Conservation (phyloP, 148 eudicot species). For the Suaeda aralocaspica region DNA sequence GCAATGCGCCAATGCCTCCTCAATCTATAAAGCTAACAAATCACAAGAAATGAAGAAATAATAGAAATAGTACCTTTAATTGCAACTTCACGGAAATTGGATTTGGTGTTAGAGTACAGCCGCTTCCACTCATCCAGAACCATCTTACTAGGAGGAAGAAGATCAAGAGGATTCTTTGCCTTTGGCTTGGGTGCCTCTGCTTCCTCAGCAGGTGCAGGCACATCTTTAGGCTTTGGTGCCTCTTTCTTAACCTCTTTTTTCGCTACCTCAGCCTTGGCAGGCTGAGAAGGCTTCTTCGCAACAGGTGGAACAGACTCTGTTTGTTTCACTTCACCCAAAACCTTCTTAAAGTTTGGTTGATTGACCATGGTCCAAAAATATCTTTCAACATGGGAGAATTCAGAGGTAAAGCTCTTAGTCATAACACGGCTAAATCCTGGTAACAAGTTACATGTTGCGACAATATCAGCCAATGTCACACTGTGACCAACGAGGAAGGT, state of each 20-base stretch:
- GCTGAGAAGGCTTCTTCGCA: constrained; percentile 44
- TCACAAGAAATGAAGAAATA: too few relatives aligned
- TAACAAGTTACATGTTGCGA: constrained; percentile 48
- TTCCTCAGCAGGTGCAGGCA: constrained; percentile 33
- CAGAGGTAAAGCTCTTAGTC: constrained; percentile 72
- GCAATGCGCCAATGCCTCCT: too few relatives aligned
- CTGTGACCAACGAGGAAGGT: constrained; percentile 64
- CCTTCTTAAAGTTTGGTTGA: constrained; percentile 66
- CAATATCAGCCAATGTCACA: constrained; percentile 69
- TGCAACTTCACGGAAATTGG: constrained; percentile 89
- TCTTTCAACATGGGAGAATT: constrained; percentile 82
- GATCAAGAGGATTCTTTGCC: constrained; percentile 77
- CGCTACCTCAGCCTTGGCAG: constrained; percentile 50
- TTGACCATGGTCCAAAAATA: constrained; percentile 77
- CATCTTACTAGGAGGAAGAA: constrained; percentile 84
- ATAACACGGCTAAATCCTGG: constrained; percentile 37
- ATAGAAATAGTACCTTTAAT: constrained; percentile 46
- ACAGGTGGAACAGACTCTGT: constrained; percentile 43
- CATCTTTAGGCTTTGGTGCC: constrained; percentile 52
- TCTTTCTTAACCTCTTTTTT: constrained; percentile 61
- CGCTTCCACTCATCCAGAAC: constrained; percentile 88
- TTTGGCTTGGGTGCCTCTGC: constrained; percentile 84
- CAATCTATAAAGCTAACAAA: background rate
- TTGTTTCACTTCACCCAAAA: constrained; percentile 58
- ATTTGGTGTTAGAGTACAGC: constrained; percentile 80